These are phyloP conservation scores for Backusella psychrophila DNA, from an alignment of 192 early-diverging fungal species.

Conservation along the genomic window DNA sequence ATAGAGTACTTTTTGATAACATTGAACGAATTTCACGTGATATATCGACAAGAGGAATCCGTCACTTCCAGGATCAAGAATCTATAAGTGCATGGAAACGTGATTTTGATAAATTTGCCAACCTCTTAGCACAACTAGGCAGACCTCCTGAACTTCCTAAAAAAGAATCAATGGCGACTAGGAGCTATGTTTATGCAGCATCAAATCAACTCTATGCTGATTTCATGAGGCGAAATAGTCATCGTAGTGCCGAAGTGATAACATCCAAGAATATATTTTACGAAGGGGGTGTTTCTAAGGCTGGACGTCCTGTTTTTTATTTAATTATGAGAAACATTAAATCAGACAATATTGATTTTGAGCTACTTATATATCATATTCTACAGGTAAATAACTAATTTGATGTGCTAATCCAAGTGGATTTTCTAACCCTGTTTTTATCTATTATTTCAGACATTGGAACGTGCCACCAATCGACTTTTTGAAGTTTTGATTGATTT, in stretches of 20 bases:
- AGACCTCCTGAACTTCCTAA: conserved; percentile 50
- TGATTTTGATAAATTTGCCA: conserved; percentile 52
- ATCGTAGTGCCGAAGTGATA: conserved; percentile 49
- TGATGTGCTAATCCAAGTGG: not conserved
- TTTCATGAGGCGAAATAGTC: conserved; percentile 51
- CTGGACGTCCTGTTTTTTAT: conserved; percentile 70
- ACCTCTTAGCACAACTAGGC: conserved; percentile 68
- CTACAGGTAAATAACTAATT: conserved; percentile 30
- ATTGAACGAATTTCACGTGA: conserved; percentile 64
- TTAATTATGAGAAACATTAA: conserved; percentile 61
- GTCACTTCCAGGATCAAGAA: not conserved
- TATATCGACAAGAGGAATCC: conserved; percentile 36
- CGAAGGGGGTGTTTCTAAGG: conserved; percentile 61
- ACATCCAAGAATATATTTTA: conserved; percentile 61
- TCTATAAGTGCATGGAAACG: conserved; percentile 5
- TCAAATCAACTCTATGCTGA: conserved; percentile 37
- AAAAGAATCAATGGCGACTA: not conserved
- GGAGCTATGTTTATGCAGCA: conserved; percentile 3
- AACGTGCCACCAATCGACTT: conserved; percentile 44
- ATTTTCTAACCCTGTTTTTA: not conserved
- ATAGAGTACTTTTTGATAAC: conserved; percentile 62
- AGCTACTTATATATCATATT: conserved; percentile 60
- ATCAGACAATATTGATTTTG: conserved; percentile 65
- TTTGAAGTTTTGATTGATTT: conserved; percentile 73
- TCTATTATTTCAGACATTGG: conserved; percentile 36